These are phyloP conservation scores for Hypoxylon perforatum DNA, from an alignment of 495 filamentous ascomycete species.

Conservation along the genomic window DNA sequence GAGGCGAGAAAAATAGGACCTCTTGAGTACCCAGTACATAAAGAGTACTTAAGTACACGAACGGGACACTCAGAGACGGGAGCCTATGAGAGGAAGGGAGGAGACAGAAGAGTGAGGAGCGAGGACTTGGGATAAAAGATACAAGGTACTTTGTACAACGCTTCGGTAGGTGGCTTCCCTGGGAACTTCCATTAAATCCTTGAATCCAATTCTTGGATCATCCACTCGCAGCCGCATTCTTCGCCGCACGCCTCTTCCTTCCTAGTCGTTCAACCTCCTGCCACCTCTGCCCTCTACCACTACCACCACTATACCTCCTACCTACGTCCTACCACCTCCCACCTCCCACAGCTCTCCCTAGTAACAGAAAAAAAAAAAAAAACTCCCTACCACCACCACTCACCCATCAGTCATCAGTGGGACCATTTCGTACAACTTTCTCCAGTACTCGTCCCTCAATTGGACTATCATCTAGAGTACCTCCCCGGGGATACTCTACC, in stretches of 20 bases:
- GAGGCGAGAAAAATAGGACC: not conserved
- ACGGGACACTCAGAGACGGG: too few relatives aligned
- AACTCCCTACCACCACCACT: too few relatives aligned
- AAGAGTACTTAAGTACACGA: constrained; percentile 6
- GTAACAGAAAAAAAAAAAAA: too few relatives aligned
- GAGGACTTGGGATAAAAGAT: too few relatives aligned
- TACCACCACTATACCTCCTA: too few relatives aligned
- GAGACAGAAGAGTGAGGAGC: too few relatives aligned
- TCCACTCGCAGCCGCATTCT: constrained; percentile 44
- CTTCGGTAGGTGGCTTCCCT: constrained; percentile 22
- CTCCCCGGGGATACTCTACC: too few relatives aligned
- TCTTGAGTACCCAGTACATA: constrained; percentile 2
- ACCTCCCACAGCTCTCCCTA: too few relatives aligned
- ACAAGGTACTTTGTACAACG: constrained; percentile 3
- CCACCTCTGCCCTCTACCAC: not conserved
- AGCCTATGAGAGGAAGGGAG: too few relatives aligned
- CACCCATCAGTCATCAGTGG: not conserved
- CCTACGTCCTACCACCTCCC: too few relatives aligned
- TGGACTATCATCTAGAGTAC: constrained; percentile 14
- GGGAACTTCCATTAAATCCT: constrained; percentile 19
- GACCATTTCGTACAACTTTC: not conserved
- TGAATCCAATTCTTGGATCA: constrained; percentile 32
- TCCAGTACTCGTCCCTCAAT: not conserved
- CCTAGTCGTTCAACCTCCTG: constrained; percentile 37
- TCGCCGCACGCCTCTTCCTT: constrained; percentile 46